Base-by-base conservation (phyloP, 1,284 basidiomycete species). In the Heterobasidion occidentale region DNA sequence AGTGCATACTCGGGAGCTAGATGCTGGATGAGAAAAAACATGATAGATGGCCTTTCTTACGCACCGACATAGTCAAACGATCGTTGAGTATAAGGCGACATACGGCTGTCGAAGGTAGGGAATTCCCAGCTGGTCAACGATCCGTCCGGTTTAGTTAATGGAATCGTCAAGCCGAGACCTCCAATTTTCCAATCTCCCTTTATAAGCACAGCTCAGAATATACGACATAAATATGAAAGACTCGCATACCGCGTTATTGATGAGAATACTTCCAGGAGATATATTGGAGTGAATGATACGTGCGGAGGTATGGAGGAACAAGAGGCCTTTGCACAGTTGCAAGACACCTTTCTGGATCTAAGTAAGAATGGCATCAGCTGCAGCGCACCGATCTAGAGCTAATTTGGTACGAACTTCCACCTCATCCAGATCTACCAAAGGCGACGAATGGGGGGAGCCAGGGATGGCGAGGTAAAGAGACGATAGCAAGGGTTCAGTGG, bases 181-280 rank as follows among this genome's bases (percentile, higher is more conserved):
- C 90, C 88, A 51, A 99, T 80, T 74, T 98, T 99, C 96, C 96
- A 99, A 70, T 99, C 96, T 42, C 97, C 96, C 91, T 97, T 61
- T 53, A 58, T 46, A 51, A 45, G 42, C 38, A 53, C 11, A 55
- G 51, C 46, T 49, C 34, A 42, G 50, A 34, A 46, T 54, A 36
- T 44, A 9, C 4, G 27, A 46, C 45, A 11, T 47, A 20, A 17
- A 19, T 19, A 36, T 27, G 27, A 4, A 45, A 44, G 20, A 17
- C 19, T 14, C 11, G 78, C 88, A 66, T 60, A 94, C 93, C 62
- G 92, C 84, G 59, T 82, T 80, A 65, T 97, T 98, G 65, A 98
- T 88, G 14, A 97, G 77, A 55, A 98, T 71, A 72, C 81, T 88
- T 62, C 95, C 93, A 1, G 90, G 87, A 33, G 83, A 87, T 17